Base-by-base conservation (phyloP, 768 basidiomycete genomes). In the Mycena galopus region DNA sequence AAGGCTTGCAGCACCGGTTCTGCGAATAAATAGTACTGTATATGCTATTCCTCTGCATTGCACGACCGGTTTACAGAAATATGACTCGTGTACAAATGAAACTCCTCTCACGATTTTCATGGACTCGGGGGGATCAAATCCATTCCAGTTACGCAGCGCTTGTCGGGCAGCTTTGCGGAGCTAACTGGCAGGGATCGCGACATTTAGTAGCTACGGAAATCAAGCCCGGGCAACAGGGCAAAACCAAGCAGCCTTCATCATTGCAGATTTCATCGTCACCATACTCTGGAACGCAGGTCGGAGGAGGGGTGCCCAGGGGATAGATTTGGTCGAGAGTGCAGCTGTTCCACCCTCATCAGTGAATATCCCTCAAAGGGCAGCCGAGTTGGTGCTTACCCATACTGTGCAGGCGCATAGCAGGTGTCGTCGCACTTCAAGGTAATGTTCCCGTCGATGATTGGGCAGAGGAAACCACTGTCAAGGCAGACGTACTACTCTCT, bases 381-480 rank as follows among this genome's bases (percentile, higher is more conserved):
- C 30, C 21, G 12, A 35, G 47, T 25, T 27, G 16, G 19, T 35
- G 5, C 50, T 8, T 53, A 66, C 65, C 5, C 29, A 27, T 66
- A 66, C 30, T 66, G 55, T 2, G 42, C 27, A 12, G 65, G 65
- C 2, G 19, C 27, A 21, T 57, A 66, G 42, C 65, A 66, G 2
- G 39, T 23, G 4, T 39, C 55, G 23, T 53, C 65, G 19, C 65
- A 66, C 12, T 19, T 21, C 30, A 66, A 58, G 35, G 29, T 58
- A 2, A 56, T 42, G 1, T 39, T 4, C 3, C 65, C 65, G 25
- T 47, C 11, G 27, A 66, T 33, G 30, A 66, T 33, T 14, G 65
- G 56, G 21, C 65, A 66, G 39, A 66, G 30, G 30, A 66, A 57
- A 27, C 33, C 25, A 2, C 55, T 29, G 42, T 47, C 42, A 42